Conservation (phyloP, 2,329 filamentous ascomycete species). For the Neoarthrinium moseri region DNA sequence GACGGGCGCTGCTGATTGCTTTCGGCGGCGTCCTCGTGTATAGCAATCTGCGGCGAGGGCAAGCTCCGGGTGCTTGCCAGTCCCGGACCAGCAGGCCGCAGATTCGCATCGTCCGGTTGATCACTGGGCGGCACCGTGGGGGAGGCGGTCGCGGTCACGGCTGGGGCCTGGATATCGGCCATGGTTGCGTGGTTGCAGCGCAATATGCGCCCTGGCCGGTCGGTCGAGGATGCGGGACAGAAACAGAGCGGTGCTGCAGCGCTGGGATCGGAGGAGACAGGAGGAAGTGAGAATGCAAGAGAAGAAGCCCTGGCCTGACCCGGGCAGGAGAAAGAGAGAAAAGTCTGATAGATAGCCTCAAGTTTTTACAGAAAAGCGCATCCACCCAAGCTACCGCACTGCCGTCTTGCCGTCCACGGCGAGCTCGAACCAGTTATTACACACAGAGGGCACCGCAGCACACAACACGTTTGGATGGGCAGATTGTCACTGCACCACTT, state of each 20-base stretch:
- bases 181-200: conserved; percentile 13
- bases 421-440: background rate
- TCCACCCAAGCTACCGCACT: background rate
- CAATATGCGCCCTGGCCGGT: background rate
- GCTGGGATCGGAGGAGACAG: conserved; percentile 6
- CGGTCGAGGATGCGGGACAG: background rate
- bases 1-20: conserved; percentile 26
- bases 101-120: background rate
- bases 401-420: background rate
- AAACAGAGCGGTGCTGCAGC: background rate
- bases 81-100: background rate
- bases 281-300: background rate
- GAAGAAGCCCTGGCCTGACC: background rate
- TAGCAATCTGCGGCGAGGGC: conserved; percentile 36
- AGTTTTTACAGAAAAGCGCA: conserved; percentile 9
- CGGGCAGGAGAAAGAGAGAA: background rate
- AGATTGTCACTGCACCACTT: too few species aligned
- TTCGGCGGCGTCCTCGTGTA: conserved; percentile 32
- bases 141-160: conserved; percentile 13
- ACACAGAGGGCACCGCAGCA: background rate
- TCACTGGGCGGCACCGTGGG: background rate
- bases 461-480: too few species aligned
- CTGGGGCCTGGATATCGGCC: too few species aligned
- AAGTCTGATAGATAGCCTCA: background rate
- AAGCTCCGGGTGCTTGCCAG: conserved; percentile 19